Evolutionary conservation across 257 asterid species (phyloP), one percentile per base, ranked within the genome.

Genomic region (Penstemon newberryi): DNA sequence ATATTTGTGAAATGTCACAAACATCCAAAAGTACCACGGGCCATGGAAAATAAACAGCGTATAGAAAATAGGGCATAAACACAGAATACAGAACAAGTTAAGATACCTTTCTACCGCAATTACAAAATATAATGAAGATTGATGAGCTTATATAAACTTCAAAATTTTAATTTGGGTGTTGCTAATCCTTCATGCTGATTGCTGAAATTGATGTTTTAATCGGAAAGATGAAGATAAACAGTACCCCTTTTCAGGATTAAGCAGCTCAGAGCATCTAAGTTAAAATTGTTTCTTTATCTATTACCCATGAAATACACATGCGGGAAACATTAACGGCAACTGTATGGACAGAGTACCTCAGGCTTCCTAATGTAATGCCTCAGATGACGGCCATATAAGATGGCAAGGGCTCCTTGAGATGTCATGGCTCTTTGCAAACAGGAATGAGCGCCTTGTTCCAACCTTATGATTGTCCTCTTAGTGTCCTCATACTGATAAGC

Each of bases 361-460:
- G 88, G 82, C 72, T 94, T 91, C 79, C 71, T 82, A 55, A 94
- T 86, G 85, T 82, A 86, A 77, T 87, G 86, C 85, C 71, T 86
- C 82, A 85, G 73, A 79, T 85, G 93, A 61, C 93, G 96, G 66
- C 99, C 96, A 69, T 82, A 86, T 13, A 94, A 83, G 75, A 91
- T 72, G 46, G 97, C 99, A 69, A 91, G 80, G 66, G 98, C 91
- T 65, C 91, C 90, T 65, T 77, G 80, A 72, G 88, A 79, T 68
- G 91, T 72, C 95, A 94, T 82, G 56, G 77, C 75, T 80, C 98
- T 84, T 67, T 81, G 87, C 78, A 83, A 70, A 81, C 78, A 80
- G 54, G 96, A 84, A 72, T 73, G 90, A 66, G 84, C 86, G 63
- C 85, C 82, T 69, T 91, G 96, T 70, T 91, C 99, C 85, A 94